phyloP scores from a whole-genome alignment of 2,329 filamentous ascomycete species.

The Aspergillus pseudonomiae region DNA sequence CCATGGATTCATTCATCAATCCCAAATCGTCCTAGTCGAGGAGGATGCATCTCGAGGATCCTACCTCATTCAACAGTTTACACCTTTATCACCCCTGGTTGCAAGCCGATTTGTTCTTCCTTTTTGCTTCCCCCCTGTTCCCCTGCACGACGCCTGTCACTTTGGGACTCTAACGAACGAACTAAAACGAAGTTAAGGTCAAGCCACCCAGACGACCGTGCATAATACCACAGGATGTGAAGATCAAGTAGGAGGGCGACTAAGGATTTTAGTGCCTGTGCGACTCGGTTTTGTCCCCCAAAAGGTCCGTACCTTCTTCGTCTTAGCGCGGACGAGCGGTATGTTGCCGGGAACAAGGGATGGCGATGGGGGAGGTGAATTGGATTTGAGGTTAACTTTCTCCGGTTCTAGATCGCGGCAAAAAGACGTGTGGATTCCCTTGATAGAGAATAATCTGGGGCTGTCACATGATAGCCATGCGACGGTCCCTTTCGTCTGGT shows the following conservation, averaged over 20 bases:
- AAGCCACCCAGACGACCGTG: background rate
- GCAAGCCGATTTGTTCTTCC: conserved; percentile 6
- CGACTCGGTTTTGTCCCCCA: background rate
- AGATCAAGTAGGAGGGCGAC: background rate
- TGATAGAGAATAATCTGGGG: background rate
- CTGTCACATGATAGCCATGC: conserved; percentile 1
- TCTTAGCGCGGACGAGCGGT: background rate
- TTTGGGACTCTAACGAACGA: background rate
- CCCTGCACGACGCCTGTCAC: conserved; percentile 7
- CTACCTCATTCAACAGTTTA: background rate
- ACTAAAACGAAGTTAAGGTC: conserved; percentile 3
- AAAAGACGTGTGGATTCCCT: background rate
- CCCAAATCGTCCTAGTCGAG: background rate
- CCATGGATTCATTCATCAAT: background rate
- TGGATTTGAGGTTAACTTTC: background rate
- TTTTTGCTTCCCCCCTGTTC: background rate
- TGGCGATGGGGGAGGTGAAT: background rate
- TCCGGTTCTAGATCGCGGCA: background rate
- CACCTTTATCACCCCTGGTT: background rate
- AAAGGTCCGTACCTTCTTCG: background rate
- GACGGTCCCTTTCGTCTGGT: background rate
- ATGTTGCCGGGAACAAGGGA: background rate
- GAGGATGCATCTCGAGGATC: background rate
- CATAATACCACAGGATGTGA: background rate
- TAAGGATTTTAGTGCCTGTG: background rate